These are phyloP conservation scores for Deuterostichococcus epilithicus DNA, from an alignment of 139 green algal genomes.

Conservation along the genomic window DNA sequence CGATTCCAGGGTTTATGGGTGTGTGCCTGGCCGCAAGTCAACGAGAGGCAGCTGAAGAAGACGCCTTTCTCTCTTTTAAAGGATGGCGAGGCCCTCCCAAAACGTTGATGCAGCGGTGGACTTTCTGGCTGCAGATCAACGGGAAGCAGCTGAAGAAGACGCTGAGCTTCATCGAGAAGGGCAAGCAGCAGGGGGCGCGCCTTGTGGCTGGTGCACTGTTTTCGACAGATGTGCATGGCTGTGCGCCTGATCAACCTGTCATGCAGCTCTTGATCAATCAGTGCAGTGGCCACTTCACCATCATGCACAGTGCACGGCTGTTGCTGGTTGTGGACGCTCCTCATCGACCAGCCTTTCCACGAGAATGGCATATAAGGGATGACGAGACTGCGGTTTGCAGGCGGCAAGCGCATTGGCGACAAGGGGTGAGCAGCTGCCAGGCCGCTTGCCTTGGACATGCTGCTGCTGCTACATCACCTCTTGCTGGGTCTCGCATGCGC, in stretches of 20 bases:
- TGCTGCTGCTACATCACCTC: constrained; percentile 45
- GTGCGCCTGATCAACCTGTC: background rate
- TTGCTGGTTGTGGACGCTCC: too few relatives aligned
- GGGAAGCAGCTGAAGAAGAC: constrained; percentile 60
- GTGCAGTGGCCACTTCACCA: constrained; percentile 4
- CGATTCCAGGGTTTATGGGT: too few relatives aligned
- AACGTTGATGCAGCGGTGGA: too few relatives aligned
- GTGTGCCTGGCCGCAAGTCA: background rate
- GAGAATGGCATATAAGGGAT: too few relatives aligned
- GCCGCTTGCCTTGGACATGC: too few relatives aligned
- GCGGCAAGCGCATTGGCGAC: constrained; percentile 21
- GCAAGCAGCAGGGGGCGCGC: constrained; percentile 36
- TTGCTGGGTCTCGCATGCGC: too few relatives aligned
- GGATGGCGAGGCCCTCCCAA: too few relatives aligned
- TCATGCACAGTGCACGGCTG: background rate
- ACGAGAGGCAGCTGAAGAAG: constrained; percentile 58
- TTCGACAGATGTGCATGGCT: background rate
- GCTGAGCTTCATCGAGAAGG: constrained; percentile 42
- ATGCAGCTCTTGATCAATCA: background rate
- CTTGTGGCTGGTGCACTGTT: constrained; percentile 23
- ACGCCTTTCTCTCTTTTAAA: constrained; percentile 43
- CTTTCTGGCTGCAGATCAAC: background rate
- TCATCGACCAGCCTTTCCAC: too few relatives aligned
- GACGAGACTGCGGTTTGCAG: too few relatives aligned
- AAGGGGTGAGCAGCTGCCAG: too few relatives aligned